These are phyloP conservation scores for Coniochaeta sp. DNA, from an alignment of 2,329 filamentous ascomycete species.

Conservation along the genomic window DNA sequence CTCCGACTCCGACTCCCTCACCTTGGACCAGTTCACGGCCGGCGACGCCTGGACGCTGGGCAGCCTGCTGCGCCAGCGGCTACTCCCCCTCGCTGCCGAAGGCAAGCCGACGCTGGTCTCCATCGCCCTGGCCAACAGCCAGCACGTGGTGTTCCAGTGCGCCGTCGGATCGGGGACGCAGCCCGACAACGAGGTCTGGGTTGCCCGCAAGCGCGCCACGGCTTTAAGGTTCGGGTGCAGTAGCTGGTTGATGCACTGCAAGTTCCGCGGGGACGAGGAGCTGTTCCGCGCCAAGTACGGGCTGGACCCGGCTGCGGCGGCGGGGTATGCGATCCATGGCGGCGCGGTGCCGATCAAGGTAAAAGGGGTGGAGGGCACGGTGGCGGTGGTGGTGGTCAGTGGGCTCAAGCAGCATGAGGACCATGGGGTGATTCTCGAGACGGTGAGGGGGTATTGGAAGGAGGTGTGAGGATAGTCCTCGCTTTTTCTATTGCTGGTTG, in stretches of 20 bases:
- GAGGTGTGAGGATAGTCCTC: neutral
- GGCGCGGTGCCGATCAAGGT: slow-evolving; percentile 70
- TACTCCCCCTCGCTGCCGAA: slow-evolving; percentile 38
- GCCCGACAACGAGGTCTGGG: slow-evolving; percentile 68
- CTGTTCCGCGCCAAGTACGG: slow-evolving; percentile 59
- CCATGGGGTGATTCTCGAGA: slow-evolving; percentile 68
- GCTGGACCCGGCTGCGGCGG: slow-evolving; percentile 45
- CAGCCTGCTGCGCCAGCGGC: slow-evolving; percentile 54
- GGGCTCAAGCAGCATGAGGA: slow-evolving; percentile 72
- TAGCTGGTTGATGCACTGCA: slow-evolving; percentile 65
- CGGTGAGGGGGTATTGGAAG: slow-evolving; percentile 46
- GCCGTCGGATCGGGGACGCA: slow-evolving; percentile 58
- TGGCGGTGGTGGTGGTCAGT: slow-evolving; percentile 68
- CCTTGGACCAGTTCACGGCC: slow-evolving; percentile 48
- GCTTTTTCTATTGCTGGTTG: too few species aligned
- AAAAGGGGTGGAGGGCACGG: slow-evolving; percentile 64
- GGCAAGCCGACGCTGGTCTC: slow-evolving; percentile 51
- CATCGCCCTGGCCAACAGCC: slow-evolving; percentile 51
- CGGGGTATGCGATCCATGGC: slow-evolving; percentile 69
- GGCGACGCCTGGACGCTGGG: slow-evolving; percentile 60
- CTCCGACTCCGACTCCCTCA: slow-evolving; percentile 30
- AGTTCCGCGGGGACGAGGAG: slow-evolving; percentile 56
- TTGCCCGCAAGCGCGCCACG: slow-evolving; percentile 62
- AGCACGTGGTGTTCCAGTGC: slow-evolving; percentile 62
- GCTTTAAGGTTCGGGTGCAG: slow-evolving; percentile 64